Conservation (phyloP, 2,329 filamentous ascomycete species). For the Diaporthe destruens region DNA sequence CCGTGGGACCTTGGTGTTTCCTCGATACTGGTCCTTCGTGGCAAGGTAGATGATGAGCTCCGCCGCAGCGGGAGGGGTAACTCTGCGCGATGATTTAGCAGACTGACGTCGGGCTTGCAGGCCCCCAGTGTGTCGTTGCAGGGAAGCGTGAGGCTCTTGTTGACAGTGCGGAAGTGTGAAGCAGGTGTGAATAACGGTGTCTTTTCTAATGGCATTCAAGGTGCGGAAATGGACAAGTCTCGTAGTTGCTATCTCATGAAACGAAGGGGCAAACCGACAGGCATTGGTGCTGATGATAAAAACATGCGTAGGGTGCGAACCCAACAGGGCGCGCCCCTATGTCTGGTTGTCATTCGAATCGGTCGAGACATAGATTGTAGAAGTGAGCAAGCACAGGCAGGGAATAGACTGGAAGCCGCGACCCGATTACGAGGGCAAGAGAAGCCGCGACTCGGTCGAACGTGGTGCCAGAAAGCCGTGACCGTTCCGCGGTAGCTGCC, state of each 20-base stretch:
- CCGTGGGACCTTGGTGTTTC: background rate
- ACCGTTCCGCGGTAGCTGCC: background rate
- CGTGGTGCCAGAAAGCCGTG: background rate
- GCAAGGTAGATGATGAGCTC: background rate
- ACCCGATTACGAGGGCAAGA: background rate
- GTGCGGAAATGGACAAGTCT: background rate
- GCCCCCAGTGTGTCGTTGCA: background rate
- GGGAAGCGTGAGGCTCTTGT: background rate
- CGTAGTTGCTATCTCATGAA: background rate
- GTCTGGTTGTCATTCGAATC: background rate
- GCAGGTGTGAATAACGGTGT: background rate
- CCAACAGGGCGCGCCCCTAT: background rate
- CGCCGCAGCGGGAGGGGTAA: background rate
- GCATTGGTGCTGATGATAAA: background rate
- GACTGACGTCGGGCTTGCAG: constrained; percentile 1
- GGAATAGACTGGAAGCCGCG: background rate
- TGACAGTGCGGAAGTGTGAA: background rate
- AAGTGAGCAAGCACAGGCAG: background rate
- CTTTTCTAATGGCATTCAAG: constrained; percentile 11
- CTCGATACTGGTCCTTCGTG: background rate
- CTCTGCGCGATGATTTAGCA: background rate
- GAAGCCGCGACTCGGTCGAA: background rate
- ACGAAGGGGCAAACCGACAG: background rate
- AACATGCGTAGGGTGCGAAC: constrained; percentile 8
- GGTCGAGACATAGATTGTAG: background rate